Percentiles rank a stretch among this genome's conserved stretches.
phyloP scores from a whole-genome alignment of 768 basidiomycete species.

The Saitozyma sp. region DNA sequence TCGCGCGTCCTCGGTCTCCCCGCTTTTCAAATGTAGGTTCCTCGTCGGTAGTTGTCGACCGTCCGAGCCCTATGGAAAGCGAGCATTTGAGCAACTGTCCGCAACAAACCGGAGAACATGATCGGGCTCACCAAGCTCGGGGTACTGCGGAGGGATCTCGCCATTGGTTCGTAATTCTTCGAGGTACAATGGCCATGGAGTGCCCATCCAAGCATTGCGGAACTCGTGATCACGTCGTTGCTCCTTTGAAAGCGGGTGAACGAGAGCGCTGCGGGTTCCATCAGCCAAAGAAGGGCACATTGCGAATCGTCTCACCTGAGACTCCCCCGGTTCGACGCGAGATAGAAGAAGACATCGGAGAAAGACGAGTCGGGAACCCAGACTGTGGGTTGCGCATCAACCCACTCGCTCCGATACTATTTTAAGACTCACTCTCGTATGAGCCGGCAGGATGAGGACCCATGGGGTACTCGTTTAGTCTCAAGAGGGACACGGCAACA shows the following conservation, averaged over 20 bases:
- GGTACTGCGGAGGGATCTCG: background rate
- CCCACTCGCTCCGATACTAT: background rate
- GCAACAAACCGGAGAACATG: too few relatives aligned
- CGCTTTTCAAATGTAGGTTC: too few relatives aligned
- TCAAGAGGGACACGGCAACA: background rate
- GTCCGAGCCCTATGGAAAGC: too few relatives aligned
- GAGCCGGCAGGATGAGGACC: background rate
- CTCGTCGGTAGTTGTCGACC: too few relatives aligned
- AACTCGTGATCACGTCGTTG: background rate
- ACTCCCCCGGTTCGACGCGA: background rate
- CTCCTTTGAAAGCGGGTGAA: background rate
- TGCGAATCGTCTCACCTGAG: background rate
- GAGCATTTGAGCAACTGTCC: too few relatives aligned
- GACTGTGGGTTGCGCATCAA: background rate
- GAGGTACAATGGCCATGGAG: background rate
- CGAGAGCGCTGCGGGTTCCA: background rate
- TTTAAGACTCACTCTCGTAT: background rate
- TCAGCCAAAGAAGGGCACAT: too few relatives aligned
- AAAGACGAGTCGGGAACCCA: conserved; percentile 1
- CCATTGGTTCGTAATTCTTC: background rate
- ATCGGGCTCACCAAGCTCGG: conserved; percentile 1
- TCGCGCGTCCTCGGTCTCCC: too few relatives aligned
- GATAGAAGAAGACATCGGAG: conserved; percentile 1
- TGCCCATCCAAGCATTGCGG: background rate
- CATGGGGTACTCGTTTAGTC: background rate